Conservation (phyloP, 2,329 filamentous ascomycete species). For the Penicillium sp. region DNA sequence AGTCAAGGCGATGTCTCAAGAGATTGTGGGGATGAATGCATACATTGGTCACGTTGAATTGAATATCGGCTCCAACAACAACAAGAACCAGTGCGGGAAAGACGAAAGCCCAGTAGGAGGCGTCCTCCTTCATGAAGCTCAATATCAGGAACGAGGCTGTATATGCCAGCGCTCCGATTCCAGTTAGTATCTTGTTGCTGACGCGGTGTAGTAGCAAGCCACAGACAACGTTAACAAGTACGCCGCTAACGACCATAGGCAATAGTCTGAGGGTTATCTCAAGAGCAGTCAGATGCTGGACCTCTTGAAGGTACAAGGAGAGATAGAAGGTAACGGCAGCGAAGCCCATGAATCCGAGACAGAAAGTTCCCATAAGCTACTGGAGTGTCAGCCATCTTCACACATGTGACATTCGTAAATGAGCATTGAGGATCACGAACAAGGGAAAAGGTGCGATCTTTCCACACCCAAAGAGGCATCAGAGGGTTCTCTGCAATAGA, state of each 20-base stretch:
- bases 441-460: slow-evolving; percentile 65
- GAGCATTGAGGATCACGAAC: slow-evolving; percentile 37
- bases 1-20: background rate
- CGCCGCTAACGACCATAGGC: slow-evolving; percentile 64
- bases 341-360: slow-evolving; percentile 66
- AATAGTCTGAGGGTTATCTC: slow-evolving; percentile 64
- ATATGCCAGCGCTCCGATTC: slow-evolving; percentile 50
- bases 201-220: slow-evolving; percentile 63
- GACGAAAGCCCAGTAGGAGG: slow-evolving; percentile 65
- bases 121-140: slow-evolving; percentile 56
- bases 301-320: slow-evolving; percentile 64
- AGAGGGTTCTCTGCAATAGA: slow-evolving; percentile 52
- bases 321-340: slow-evolving; percentile 63
- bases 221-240: slow-evolving; percentile 64
- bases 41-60: slow-evolving; percentile 70
- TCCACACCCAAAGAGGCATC: slow-evolving; percentile 58
- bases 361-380: slow-evolving; percentile 57
- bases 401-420: too few relatives aligned
- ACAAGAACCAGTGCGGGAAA: slow-evolving; percentile 63
- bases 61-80: slow-evolving; percentile 67
- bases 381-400: background rate
- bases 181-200: slow-evolving; percentile 65
- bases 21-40: slow-evolving; percentile 17
- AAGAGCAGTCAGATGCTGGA: slow-evolving; percentile 56
- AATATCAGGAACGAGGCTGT: slow-evolving; percentile 53